These are phyloP conservation scores for Camellia lanceoleosa DNA, from an alignment of 148 eudicot species.

Conservation along the genomic window DNA sequence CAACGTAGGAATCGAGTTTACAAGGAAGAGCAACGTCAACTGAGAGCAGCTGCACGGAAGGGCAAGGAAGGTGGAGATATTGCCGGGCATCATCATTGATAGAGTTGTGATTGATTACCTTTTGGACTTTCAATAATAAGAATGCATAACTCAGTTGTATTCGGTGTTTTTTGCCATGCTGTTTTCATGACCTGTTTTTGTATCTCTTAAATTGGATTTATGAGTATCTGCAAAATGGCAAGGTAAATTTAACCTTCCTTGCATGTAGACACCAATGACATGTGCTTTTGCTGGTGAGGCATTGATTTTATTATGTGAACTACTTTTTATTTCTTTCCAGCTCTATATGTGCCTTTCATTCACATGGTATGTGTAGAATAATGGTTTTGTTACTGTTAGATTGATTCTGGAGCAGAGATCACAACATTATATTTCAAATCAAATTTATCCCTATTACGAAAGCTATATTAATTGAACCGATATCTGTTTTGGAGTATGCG, in stretches of 20 bases:
- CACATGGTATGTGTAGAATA: no score
- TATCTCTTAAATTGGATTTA: not conserved
- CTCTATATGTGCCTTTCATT: no score
- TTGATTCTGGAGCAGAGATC: no score
- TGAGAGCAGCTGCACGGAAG: conserved; percentile 83
- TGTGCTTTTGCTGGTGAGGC: not conserved
- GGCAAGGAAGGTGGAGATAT: conserved; percentile 59
- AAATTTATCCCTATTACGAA: no score
- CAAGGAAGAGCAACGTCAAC: conserved; percentile 95
- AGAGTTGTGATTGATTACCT: conserved; percentile 1
- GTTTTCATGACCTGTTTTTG: not conserved
- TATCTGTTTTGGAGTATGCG: no score
- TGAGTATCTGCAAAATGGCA: not conserved
- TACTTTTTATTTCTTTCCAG: not conserved
- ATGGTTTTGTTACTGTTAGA: no score
- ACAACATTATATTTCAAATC: no score
- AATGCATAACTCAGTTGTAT: conserved; percentile 4
- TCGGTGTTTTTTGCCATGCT: not conserved
- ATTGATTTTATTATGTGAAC: not conserved
- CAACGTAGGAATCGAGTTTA: conserved; percentile 86
- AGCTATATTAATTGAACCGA: no score
- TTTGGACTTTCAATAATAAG: conserved; percentile 1
- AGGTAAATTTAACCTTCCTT: not conserved
- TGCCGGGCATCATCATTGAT: conserved; percentile 20
- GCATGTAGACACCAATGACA: not conserved